These are phyloP conservation scores for Lecanosticta acicola DNA, from an alignment of 2,329 filamentous ascomycete genomes.

Conservation along the genomic window DNA sequence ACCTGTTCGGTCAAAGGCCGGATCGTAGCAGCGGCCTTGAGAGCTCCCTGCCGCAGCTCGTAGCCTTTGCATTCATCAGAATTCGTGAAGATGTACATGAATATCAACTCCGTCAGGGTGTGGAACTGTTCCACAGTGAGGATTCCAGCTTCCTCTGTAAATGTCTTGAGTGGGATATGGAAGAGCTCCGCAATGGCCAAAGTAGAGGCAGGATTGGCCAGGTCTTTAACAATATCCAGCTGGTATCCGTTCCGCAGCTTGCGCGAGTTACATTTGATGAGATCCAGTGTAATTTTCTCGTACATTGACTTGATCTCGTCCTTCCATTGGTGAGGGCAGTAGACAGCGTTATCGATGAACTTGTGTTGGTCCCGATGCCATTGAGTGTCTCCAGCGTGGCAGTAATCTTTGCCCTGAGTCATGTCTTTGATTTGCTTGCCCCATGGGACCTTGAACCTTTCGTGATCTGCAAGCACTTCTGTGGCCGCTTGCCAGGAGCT, in stretches of 20 bases:
- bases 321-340: constrained; percentile 40
- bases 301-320: constrained; percentile 44
- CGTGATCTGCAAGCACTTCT: constrained; percentile 39
- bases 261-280: constrained; percentile 43
- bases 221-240: constrained; percentile 45
- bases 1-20: constrained; percentile 33
- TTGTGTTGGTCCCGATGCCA: constrained; percentile 40
- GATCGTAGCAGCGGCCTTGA: neutral
- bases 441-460: constrained; percentile 45
- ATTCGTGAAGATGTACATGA: constrained; percentile 52
- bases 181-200: constrained; percentile 53
- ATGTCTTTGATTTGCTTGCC: constrained; percentile 42
- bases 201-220: constrained; percentile 50
- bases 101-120: constrained; percentile 48
- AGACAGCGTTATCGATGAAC: constrained; percentile 41
- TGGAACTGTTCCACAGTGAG: constrained; percentile 53
- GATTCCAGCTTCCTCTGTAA: constrained; percentile 38
- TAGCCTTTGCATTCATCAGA: constrained; percentile 49
- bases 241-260: constrained; percentile 41
- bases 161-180: constrained; percentile 51
- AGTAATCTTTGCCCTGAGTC: constrained; percentile 42
- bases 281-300: constrained; percentile 42
- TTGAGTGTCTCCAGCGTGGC: constrained; percentile 42
- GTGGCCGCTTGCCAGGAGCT: constrained; percentile 42
- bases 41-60: constrained; percentile 45